Percentiles rank a stretch among this genome's conserved stretches.
Evolutionary conservation across 768 basidiomycete species (phyloP).

Genomic region (Suillus brevipes): DNA sequence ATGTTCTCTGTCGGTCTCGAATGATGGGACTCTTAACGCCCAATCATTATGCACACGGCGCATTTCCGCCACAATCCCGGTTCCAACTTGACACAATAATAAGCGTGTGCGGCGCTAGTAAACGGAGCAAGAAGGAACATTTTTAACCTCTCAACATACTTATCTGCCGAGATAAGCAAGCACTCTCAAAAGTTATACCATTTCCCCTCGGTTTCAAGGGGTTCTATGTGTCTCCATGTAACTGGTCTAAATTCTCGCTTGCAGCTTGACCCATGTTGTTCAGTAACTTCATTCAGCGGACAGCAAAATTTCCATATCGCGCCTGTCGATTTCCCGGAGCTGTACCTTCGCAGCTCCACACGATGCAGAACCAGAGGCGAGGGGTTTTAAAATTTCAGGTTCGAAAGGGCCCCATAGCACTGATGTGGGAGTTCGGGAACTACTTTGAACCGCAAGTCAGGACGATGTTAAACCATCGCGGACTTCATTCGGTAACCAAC

Average conservation of each 20-base stretch:
- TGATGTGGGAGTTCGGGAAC: neutral
- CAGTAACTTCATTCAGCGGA: neutral
- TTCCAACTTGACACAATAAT: neutral
- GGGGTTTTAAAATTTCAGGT: neutral
- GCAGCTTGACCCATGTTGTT: neutral
- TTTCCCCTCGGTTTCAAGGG: neutral
- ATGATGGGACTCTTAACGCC: neutral
- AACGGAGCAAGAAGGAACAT: neutral
- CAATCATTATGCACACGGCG: neutral
- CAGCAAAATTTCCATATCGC: neutral
- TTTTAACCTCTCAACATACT: neutral
- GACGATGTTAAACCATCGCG: neutral
- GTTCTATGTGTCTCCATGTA: neutral
- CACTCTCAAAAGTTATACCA: neutral
- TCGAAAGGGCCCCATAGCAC: neutral
- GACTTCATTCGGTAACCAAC: neutral
- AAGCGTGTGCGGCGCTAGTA: neutral
- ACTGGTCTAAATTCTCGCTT: neutral
- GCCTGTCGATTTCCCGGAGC: neutral
- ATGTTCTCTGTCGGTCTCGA: neutral
- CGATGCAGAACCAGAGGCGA: neutral
- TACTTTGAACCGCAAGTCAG: neutral
- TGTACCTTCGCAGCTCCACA: neutral
- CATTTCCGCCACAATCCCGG: neutral
- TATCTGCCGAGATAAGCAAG: constrained; percentile 2